Conservation (phyloP, 176 grass and related monocot species). For the Rhynchospora tenuis region DNA sequence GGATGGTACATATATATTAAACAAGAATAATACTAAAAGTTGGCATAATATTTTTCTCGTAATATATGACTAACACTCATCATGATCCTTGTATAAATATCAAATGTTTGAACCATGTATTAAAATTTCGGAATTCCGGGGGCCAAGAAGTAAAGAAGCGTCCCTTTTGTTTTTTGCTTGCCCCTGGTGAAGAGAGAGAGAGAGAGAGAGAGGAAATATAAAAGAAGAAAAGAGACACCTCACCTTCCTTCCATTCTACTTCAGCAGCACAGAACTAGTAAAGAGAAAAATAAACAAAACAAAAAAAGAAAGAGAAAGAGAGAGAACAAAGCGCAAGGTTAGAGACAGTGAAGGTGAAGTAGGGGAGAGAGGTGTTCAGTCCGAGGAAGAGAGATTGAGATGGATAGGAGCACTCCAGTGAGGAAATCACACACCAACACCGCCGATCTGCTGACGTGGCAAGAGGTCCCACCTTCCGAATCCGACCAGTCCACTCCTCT, state of each 20-base stretch:
- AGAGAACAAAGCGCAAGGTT: not conserved
- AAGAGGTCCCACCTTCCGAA: conserved; percentile 44
- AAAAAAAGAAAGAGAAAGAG: not conserved
- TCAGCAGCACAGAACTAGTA: conserved; percentile 17
- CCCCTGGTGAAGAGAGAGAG: not conserved
- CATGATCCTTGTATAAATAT: not conserved
- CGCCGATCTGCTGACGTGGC: conserved; percentile 89
- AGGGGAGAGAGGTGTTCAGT: not conserved
- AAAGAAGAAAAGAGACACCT: conserved; percentile 43
- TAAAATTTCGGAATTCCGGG: not conserved
- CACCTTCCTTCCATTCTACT: conserved; percentile 85
- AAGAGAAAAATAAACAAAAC: not conserved
- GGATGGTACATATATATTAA: no score
- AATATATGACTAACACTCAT: no score
- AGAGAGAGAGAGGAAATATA: conserved; percentile 2
- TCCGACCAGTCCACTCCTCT: conserved; percentile 31
- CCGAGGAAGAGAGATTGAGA: conserved; percentile 4
- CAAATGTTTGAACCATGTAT: not conserved
- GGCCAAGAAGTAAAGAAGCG: not conserved
- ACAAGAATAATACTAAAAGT: no score
- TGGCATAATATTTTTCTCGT: no score
- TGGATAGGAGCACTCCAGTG: conserved; percentile 87
- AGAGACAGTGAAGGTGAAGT: conserved; percentile 28
- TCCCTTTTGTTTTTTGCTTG: not conserved
- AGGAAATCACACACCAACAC: conserved; percentile 87